phyloP scores from a whole-genome alignment of 169 alveolate species.

The Plasmodium falciparum region DNA sequence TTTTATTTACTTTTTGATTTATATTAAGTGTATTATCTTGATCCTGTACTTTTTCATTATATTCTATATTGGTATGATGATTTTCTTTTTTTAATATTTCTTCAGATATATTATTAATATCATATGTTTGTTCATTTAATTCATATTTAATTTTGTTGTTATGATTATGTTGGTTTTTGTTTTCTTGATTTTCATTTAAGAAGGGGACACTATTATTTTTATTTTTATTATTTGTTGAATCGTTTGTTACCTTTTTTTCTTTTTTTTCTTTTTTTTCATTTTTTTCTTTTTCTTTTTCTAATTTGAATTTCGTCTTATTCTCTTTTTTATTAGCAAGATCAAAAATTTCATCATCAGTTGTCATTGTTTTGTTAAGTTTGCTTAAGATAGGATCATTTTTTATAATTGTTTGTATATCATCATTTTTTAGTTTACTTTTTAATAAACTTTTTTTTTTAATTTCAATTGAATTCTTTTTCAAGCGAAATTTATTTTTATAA shows the following conservation, averaged over 20 bases:
- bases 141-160: too few species aligned
- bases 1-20: too few species aligned
- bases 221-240: too few species aligned
- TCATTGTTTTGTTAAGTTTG: neutral
- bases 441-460: conserved; percentile 42
- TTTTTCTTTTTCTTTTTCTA: neutral
- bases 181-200: too few species aligned
- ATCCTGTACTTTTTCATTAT: too few species aligned
- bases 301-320: neutral
- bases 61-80: too few species aligned
- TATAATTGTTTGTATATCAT: conserved; percentile 15
- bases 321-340: conserved; percentile 10
- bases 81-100: too few species aligned
- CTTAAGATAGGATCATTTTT: conserved; percentile 10
- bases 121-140: too few species aligned
- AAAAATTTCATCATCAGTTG: conserved; percentile 16
- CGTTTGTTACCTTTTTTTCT: neutral
- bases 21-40: too few species aligned
- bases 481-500: conserved; percentile 43
- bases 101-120: too few species aligned
- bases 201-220: too few species aligned
- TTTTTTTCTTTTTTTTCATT: neutral
- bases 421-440: conserved; percentile 28
- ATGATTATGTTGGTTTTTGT: too few species aligned
- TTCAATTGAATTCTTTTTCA: conserved; percentile 42